Conservation (phyloP, 495 filamentous ascomycete genomes). For the Aspergillus funiculosus region DNA sequence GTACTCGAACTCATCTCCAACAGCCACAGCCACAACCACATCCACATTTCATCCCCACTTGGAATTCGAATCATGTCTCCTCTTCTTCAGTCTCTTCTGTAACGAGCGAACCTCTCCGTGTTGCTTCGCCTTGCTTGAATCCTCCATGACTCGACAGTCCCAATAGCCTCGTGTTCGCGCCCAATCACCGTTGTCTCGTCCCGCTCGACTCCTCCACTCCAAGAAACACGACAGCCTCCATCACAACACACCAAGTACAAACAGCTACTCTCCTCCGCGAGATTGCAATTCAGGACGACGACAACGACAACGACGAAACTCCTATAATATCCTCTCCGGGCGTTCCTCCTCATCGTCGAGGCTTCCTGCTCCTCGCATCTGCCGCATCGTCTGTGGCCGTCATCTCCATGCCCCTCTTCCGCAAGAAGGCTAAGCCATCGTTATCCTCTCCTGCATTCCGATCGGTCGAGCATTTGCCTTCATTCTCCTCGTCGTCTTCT, state of each 20-base stretch:
- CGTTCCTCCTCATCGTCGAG: not conserved
- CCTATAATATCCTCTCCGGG: not conserved
- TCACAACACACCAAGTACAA: not conserved
- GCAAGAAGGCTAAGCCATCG: slow-evolving; percentile 23
- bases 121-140: not conserved
- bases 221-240: not conserved
- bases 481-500: slow-evolving; percentile 11
- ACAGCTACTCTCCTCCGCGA: not conserved
- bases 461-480: slow-evolving; percentile 31
- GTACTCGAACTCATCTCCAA: too few relatives aligned
- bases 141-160: not conserved
- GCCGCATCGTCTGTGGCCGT: slow-evolving; percentile 2
- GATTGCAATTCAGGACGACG: not conserved
- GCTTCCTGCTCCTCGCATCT: not conserved
- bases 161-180: slow-evolving; percentile 14
- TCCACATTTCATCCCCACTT: too few relatives aligned
- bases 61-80: too few relatives aligned
- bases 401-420: slow-evolving; percentile 32
- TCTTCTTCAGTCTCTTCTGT: not conserved
- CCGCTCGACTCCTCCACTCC: slow-evolving; percentile 11
- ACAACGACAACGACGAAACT: not conserved
- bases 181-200: slow-evolving; percentile 12
- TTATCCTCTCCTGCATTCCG: slow-evolving; percentile 25
- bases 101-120: too few relatives aligned
- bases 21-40: too few relatives aligned